Conservation (phyloP, 306 rosid species). For the Fagus crenata region DNA sequence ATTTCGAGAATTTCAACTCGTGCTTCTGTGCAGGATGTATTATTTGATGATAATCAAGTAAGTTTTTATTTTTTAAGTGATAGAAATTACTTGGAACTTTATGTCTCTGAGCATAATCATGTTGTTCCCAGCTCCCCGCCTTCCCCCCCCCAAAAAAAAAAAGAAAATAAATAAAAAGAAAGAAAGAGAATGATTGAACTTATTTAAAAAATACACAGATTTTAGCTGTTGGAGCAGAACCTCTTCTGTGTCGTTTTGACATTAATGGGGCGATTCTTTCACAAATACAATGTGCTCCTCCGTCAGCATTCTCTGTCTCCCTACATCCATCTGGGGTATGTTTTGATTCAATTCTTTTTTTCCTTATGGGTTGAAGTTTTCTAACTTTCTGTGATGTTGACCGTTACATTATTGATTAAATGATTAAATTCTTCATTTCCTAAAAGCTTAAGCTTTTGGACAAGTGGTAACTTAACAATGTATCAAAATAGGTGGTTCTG, state of each 20-base stretch:
- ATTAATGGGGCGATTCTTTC: slow-evolving; percentile 80
- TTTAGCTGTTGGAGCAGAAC: slow-evolving; percentile 84
- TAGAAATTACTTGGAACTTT: neutral
- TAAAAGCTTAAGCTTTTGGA: too few species aligned
- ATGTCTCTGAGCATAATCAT: neutral
- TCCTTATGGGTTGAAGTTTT: neutral
- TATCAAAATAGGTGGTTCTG: too few species aligned
- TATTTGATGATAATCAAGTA: slow-evolving; percentile 80
- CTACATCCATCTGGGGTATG: slow-evolving; percentile 80
- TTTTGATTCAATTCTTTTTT: slow-evolving; percentile 13
- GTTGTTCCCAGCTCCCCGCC: neutral
- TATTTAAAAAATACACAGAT: slow-evolving; percentile 42
- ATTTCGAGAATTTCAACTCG: slow-evolving; percentile 54
- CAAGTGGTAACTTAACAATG: too few species aligned
- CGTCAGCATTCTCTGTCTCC: slow-evolving; percentile 73
- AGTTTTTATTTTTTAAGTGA: slow-evolving; percentile 26
- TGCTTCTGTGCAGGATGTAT: slow-evolving; percentile 74
- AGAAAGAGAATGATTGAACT: neutral
- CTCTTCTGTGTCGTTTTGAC: slow-evolving; percentile 68
- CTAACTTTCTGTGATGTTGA: neutral
- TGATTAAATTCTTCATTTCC: too few species aligned
- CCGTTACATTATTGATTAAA: too few species aligned
- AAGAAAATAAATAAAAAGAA: neutral
- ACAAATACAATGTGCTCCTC: slow-evolving; percentile 86
- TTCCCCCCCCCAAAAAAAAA: too few species aligned